Evolutionary conservation across 352 stramenopile genomes (phyloP), one percentile per base, ranked within the genome.

Genomic region (Discostella stelligera): DNA sequence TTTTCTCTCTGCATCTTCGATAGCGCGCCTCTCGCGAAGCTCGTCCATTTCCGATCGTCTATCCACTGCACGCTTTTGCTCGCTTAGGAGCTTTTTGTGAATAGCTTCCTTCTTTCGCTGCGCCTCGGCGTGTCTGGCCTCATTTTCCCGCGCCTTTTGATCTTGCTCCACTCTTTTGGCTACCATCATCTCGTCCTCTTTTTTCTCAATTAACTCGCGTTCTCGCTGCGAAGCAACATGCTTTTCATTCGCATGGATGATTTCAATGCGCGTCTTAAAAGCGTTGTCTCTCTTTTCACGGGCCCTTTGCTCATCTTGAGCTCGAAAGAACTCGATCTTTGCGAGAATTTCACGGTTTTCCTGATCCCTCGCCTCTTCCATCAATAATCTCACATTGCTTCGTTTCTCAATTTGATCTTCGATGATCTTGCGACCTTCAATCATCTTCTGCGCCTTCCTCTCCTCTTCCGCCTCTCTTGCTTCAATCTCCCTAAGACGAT

Each of bases 401-500:
- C 88, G 68, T 32, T 80, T 77, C 67, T 88, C 82, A 37, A 94
- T 94, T 72, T 94, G 90, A 59, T 91, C 79, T 37, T 85, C 85
- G 62, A 94, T 94, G 7, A 94, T 86, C 67, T 95, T 96, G 56
- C 96, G 96, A 23, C 91, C 81, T 56, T 97, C 91, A 61, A 93
- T 77, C 32, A 89, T 85, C 69, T 93, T 93, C 23, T 77, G 61
- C 18, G 81, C 61, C 70, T 92, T 91, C 18, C 74, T 37, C 23
- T 69, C 67, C 25, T 97, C 94, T 27, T 96, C 81, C 23, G 90
- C 85, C 71, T 98, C 95, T 66, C 96, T 93, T 30, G 84, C 79
- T 72, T 97, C 94, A 1, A 98, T 86, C 16, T 96, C 95, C 69
- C 96, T 90, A 14, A 98, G 87, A 0, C 95, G 92, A 80, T 97